These are phyloP conservation scores for Ambrosiella cleistominuta DNA, from an alignment of 2,329 filamentous ascomycete genomes.

Conservation along the genomic window DNA sequence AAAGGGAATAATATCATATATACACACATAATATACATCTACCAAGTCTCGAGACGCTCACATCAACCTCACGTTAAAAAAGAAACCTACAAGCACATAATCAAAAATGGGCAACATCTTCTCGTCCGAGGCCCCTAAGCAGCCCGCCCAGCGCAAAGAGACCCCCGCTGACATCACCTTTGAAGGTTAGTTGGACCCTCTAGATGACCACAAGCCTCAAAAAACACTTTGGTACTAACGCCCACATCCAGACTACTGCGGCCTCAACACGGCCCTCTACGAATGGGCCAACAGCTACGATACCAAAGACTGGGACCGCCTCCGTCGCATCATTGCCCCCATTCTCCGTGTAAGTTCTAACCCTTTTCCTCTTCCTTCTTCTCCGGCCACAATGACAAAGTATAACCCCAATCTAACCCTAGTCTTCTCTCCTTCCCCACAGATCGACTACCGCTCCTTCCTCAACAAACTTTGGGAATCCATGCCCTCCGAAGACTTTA, in stretches of 20 bases:
- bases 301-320: slow-evolving; percentile 45
- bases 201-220: not conserved
- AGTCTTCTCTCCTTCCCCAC: slow-evolving; percentile 6
- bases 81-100: not conserved
- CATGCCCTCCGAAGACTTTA: slow-evolving; percentile 44
- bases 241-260: slow-evolving; percentile 15
- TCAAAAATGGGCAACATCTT: not conserved
- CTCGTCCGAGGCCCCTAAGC: not conserved
- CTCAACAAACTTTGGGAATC: slow-evolving; percentile 41
- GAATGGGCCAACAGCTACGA: slow-evolving; percentile 53
- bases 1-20: not conserved
- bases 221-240: not conserved
- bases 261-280: slow-evolving; percentile 17
- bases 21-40: not conserved
- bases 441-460: slow-evolving; percentile 56
- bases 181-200: not conserved
- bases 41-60: not conserved
- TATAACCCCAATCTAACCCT: no score
- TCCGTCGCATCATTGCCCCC: slow-evolving; percentile 44
- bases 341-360: slow-evolving; percentile 12
- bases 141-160: not conserved
- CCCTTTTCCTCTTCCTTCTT: not conserved
- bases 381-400: slow-evolving; percentile 20
- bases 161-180: not conserved
- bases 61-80: not conserved